Conservation (phyloP, 23 red algal genomes). For the Agarophyton chilense region DNA sequence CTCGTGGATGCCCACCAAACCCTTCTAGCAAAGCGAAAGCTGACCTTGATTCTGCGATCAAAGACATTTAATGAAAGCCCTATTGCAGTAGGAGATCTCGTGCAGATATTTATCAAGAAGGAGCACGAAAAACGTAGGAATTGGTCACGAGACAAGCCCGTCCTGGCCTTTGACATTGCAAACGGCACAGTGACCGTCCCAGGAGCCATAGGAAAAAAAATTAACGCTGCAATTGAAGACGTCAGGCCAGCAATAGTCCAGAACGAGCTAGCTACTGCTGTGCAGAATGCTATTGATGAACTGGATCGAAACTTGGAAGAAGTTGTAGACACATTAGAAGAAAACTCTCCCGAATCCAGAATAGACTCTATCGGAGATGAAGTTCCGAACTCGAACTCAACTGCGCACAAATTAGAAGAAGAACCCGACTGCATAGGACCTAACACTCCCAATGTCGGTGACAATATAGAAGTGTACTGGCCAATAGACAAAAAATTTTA, state of each 20-base stretch:
- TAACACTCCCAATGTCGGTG: neutral
- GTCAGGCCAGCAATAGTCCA: too few relatives aligned
- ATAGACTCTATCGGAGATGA: too few relatives aligned
- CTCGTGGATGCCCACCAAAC: neutral
- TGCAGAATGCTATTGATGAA: too few relatives aligned
- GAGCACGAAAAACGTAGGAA: neutral
- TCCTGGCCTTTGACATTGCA: neutral
- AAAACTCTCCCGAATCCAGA: too few relatives aligned
- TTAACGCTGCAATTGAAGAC: too few relatives aligned
- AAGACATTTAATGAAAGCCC: neutral
- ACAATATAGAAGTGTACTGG: conserved; percentile 7
- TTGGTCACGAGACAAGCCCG: neutral
- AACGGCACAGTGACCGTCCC: conserved; percentile 11
- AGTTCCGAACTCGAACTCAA: too few relatives aligned
- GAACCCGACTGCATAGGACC: neutral
- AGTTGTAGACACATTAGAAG: too few relatives aligned
- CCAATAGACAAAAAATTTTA: conserved; percentile 1
- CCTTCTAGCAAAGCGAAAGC: conserved; percentile 18
- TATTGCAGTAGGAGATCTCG: conserved; percentile 21
- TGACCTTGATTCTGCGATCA: conserved; percentile 14
- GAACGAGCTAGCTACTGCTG: too few relatives aligned
- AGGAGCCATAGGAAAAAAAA: neutral
- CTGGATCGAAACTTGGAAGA: too few relatives aligned
- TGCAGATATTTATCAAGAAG: conserved; percentile 8
- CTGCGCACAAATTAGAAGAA: neutral